Base-by-base conservation (phyloP, 306 rosid genomes). In the Coriaria nepalensis region DNA sequence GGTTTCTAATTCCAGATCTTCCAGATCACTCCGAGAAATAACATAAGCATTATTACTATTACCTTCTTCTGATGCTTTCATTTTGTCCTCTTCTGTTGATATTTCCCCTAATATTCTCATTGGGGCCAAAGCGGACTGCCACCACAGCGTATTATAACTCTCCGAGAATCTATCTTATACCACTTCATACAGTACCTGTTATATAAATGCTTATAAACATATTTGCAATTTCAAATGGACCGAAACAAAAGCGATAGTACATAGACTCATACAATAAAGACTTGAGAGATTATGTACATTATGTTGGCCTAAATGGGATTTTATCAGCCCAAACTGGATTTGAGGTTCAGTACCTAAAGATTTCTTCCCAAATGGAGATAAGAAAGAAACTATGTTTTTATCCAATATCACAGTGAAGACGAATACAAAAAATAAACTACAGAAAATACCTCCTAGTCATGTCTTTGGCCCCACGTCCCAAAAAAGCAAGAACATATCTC, bases 381-480 rank as follows among this genome's bases (percentile, higher is more conserved):
- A 14, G 10, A 10, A 29, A 29, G 11, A 49, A 55, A 8, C 37
- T 10, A 4, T 46, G 33, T 45, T 55, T 13, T n/a, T 35, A 29
- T 33, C 33, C 51, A 43, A 32, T 32, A 49, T 9, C 45, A 43
- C 9, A 13, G 12, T 40, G 12, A 40, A 33, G 37, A 49, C 37
- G 10, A 10, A 43, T 36, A 58, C 13, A 48, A 55, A 36, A 38
- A 52, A 36, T 64, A 57, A 48, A 47, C 60, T 55, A 47, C 14
- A 62, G 65, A 62, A 64, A 50, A 90, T 20, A 20, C 97, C 95
- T 90, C 81, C 87, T 83, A 35, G 97, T 90, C 74, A 90, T 93
- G 42, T 90, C 97, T 79, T 90, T 90, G 52, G 93, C 95, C 32
- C 97, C 97, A 50, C 73, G 77, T 66, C 97, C 97, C 35, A 90